These are phyloP conservation scores for Rehmannia glutinosa DNA, from an alignment of 257 asterid genomes.

Conservation along the genomic window DNA sequence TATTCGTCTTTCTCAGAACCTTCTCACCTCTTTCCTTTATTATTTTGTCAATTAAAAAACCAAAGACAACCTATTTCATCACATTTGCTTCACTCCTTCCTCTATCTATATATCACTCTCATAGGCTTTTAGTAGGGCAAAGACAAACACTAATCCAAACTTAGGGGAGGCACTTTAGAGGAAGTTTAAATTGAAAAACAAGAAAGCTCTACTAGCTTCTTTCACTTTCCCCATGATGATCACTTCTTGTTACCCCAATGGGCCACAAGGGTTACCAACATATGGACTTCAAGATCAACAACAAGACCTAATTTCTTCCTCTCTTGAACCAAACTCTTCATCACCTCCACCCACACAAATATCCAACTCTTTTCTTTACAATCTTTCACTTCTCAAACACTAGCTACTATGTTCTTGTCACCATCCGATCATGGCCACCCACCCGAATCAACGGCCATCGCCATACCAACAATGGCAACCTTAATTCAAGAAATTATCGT, in stretches of 20 bases:
- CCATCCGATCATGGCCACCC: constrained; percentile 18
- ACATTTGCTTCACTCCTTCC: not conserved
- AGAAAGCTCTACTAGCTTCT: not conserved
- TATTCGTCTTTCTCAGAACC: not conserved
- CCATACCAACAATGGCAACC: constrained; percentile 49
- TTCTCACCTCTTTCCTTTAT: not conserved
- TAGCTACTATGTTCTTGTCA: constrained; percentile 40
- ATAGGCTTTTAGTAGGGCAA: no score
- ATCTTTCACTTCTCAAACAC: constrained; percentile 56
- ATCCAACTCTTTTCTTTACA: constrained; percentile 44
- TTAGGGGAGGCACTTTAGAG: not conserved
- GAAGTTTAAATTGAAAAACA: not conserved
- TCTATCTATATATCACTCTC: no score
- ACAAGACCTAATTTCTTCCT: constrained; percentile 22
- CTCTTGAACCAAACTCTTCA: constrained; percentile 31
- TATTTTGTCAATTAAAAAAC: constrained; percentile 16
- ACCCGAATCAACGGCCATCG: constrained; percentile 42
- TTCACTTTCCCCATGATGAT: constrained; percentile 35
- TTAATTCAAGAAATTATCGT: constrained; percentile 74
- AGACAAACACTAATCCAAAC: not conserved
- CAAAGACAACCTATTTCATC: not conserved
- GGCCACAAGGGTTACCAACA: constrained; percentile 28
- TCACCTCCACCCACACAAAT: constrained; percentile 3
- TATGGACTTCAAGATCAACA: constrained; percentile 21
- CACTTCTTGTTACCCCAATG: constrained; percentile 38